A percentile compares a stretch with the other conserved stretches of the same genome.
Conservation (phyloP, 2,329 filamentous ascomycete genomes). For the Hymenoscyphus albidus region DNA sequence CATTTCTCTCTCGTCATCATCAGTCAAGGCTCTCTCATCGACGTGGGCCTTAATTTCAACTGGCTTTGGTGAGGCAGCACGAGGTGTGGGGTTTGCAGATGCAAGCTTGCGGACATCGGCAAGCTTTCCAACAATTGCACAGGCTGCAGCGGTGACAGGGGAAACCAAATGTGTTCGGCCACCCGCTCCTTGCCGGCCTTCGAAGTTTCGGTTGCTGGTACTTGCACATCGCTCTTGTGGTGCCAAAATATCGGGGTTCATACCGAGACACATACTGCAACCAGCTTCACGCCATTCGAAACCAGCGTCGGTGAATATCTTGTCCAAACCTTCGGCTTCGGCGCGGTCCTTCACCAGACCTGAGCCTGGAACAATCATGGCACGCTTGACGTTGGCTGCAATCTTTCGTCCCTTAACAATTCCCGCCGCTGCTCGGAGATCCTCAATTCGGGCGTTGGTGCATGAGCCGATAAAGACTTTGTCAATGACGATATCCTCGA, state of each 20-base stretch:
- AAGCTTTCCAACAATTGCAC: constrained; percentile 84
- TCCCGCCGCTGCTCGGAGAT: constrained; percentile 80
- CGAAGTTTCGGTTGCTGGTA: constrained; percentile 96
- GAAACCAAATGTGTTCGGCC: constrained; percentile 95
- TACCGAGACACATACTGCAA: constrained; percentile 98
- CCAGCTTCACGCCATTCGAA: constrained; percentile 98
- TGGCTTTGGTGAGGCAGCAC: constrained; percentile 25
- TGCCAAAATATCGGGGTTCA: constrained; percentile 97
- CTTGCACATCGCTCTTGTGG: constrained; percentile 91
- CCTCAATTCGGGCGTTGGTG: constrained; percentile 96
- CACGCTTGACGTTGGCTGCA: constrained; percentile 83
- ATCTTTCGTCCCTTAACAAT: constrained; percentile 86
- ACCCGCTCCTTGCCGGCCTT: constrained; percentile 88
- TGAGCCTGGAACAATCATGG: constrained; percentile 94
- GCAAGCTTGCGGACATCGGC: constrained; percentile 83
- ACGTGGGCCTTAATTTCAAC: constrained; percentile 42
- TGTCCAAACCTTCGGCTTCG: constrained; percentile 86
- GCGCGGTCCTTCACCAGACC: constrained; percentile 91
- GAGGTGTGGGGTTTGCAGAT: constrained; percentile 45
- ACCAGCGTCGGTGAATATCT: constrained; percentile 85
- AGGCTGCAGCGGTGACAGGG: constrained; percentile 91
- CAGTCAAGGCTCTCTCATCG: constrained; percentile 50
- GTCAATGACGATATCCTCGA: constrained; percentile 89
- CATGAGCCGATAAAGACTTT: constrained; percentile 98
- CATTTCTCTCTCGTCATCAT: constrained; percentile 50